Percentiles rank a stretch among this genome's conserved stretches.
Conservation (phyloP, 257 asterid species). For the Forsythia viridissima region DNA sequence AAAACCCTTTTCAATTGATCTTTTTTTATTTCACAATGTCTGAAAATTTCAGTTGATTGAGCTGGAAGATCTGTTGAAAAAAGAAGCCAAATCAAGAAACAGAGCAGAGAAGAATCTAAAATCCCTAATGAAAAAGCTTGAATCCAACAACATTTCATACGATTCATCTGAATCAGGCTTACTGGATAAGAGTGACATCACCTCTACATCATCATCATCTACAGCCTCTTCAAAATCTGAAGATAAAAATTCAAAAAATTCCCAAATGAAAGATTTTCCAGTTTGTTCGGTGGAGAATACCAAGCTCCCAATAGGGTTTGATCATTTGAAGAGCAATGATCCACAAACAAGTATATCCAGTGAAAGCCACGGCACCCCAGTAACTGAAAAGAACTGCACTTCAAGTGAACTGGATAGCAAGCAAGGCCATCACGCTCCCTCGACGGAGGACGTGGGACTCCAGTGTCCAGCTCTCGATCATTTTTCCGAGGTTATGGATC, state of each 20-base stretch:
- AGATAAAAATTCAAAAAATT: constrained; percentile 10
- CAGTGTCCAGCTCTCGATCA: background rate
- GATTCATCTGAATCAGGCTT: constrained; percentile 48
- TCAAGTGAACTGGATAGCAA: background rate
- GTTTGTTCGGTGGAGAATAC: constrained; percentile 8
- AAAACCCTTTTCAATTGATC: constrained; percentile 3
- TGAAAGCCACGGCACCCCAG: background rate
- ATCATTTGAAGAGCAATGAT: constrained; percentile 16
- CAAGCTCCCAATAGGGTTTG: constrained; percentile 4
- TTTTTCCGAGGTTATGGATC: background rate
- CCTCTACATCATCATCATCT: constrained; percentile 50
- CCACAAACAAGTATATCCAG: constrained; percentile 6
- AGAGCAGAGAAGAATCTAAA: constrained; percentile 76
- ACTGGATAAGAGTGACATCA: constrained; percentile 44
- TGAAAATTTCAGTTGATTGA: constrained; percentile 53
- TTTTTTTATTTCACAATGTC: background rate
- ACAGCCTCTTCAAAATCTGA: constrained; percentile 30
- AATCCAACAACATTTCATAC: constrained; percentile 45
- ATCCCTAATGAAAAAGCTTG: constrained; percentile 58
- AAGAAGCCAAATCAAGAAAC: constrained; percentile 74
- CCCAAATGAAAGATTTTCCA: background rate
- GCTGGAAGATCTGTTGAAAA: constrained; percentile 57
- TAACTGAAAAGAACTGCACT: background rate
- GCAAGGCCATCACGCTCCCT: background rate
- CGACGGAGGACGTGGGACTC: background rate